Evolutionary conservation across 139 green algal genomes (phyloP), one percentile per base, ranked within the genome.

Genomic region (Tetraselmis chui): DNA sequence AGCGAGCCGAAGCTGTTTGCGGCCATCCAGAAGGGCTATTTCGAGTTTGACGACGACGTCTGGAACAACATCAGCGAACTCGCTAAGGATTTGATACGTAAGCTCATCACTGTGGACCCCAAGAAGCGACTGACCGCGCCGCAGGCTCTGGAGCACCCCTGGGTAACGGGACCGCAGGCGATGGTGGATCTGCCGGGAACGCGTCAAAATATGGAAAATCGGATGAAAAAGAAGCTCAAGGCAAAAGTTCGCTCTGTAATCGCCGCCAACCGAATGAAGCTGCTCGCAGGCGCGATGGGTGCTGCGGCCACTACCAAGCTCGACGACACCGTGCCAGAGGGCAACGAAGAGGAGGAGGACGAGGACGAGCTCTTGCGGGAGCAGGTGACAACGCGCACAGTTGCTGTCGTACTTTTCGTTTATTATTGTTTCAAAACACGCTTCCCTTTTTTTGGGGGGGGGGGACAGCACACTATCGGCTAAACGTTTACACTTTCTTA

Each of bases 1-100:
- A 92, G 84, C 32, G 94, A 98, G 83, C 91, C 93, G n/a, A 83
- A 88, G 75, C 90, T 98, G 58, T 98, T 97, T 87, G 84, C 94
- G 26, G 92, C 93, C 86, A 98, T 98, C 76, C 85, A 91, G 29
- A 89, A 88, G 32, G 94, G 92, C 27, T 79, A 88, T 1, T 97
- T 89, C 85, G 87, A 79, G 74, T 96, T 97, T 78, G 89, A 94
- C 30, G 92, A 97, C 81, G 87, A 93, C 1, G 93, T 95, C 1
- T 97, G 95, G 95, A 85, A 94, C 67, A 84, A 86, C 2, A 85
- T 97, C n/a, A 92, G 86, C 23, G 80, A 89, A 23, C 82, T 77
- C 59, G 92, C 92, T 2, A 95, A 94, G 89, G 89, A 94, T 81
- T 80, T 95, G 23, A 92, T 96, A 29, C 31, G 76, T 0, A 88